Conservation (phyloP, 805 yeast genomes). For the Wickerhamomyces queroliae region DNA sequence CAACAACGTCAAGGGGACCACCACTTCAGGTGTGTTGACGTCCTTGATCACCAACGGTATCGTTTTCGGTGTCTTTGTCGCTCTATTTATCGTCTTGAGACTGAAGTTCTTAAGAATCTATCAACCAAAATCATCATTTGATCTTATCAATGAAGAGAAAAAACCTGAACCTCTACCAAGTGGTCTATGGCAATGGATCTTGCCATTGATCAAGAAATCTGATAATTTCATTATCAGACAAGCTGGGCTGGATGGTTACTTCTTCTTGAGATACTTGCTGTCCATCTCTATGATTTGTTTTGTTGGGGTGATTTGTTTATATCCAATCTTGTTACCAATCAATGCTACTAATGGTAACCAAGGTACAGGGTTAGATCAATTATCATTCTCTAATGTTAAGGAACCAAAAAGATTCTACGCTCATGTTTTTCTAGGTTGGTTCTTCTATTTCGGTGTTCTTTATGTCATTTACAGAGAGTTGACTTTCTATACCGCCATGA, state of each 20-base stretch:
- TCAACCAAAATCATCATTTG: constrained; percentile 71
- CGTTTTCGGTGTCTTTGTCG: constrained; percentile 56
- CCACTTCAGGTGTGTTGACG: constrained; percentile 67
- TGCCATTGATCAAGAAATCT: constrained; percentile 55
- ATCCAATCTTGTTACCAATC: constrained; percentile 75
- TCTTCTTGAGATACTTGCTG: constrained; percentile 74
- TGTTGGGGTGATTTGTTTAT: constrained; percentile 47
- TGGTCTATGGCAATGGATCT: constrained; percentile 69
- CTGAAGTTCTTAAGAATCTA: constrained; percentile 66
- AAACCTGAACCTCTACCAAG: constrained; percentile 69
- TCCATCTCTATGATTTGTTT: constrained; percentile 48
- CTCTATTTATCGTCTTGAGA: constrained; percentile 60
- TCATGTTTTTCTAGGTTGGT: constrained; percentile 78
- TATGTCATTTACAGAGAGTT: constrained; percentile 81
- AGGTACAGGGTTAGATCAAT: constrained; percentile 62
- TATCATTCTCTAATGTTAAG: constrained; percentile 73
- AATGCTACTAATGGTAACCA: constrained; percentile 67
- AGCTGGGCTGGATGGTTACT: constrained; percentile 92
- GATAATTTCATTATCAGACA: constrained; percentile 76
- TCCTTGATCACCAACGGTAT: constrained; percentile 64
- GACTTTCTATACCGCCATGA: constrained; percentile 66
- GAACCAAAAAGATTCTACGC: constrained; percentile 67
- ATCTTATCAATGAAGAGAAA: constrained; percentile 51
- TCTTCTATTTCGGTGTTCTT: constrained; percentile 63
- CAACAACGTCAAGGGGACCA: constrained; percentile 4